phyloP scores from a whole-genome alignment of 1,284 basidiomycete species.

The Chiua sp. region DNA sequence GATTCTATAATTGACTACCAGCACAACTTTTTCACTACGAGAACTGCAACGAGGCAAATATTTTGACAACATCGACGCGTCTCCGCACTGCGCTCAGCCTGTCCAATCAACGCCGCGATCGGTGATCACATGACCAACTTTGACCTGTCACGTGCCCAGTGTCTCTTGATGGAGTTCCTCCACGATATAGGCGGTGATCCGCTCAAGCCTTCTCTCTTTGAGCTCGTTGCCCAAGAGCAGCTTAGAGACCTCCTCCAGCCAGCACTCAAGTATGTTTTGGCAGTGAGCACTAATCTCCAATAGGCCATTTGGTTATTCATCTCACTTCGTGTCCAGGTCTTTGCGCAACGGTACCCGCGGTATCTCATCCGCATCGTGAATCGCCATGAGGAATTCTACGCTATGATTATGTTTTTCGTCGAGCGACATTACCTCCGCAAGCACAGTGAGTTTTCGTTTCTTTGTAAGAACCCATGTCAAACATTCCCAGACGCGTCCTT shows the following conservation, averaged over 20 bases:
- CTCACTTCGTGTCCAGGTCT: conserved; percentile 63
- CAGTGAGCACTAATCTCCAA: conserved; percentile 54
- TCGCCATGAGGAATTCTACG: conserved; percentile 96
- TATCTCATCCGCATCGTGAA: conserved; percentile 94
- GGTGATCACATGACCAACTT: conserved; percentile 34
- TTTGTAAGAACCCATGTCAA: conserved; percentile 1
- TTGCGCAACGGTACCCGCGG: conserved; percentile 94
- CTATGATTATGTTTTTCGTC: conserved; percentile 85
- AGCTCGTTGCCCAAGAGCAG: conserved; percentile 96
- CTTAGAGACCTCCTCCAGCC: conserved; percentile 93
- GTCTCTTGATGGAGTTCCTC: conserved; percentile 75
- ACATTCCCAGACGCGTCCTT: conserved; percentile 77
- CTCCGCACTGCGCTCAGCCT: too few relatives aligned
- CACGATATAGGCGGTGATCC: conserved; percentile 74
- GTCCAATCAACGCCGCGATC: too few relatives aligned
- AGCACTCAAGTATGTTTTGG: conserved; percentile 93
- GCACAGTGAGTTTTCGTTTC: conserved; percentile 60
- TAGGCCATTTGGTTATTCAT: not conserved
- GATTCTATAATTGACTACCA: not conserved
- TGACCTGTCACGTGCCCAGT: conserved; percentile 29
- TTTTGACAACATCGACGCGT: too few relatives aligned
- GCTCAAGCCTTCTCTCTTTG: conserved; percentile 91
- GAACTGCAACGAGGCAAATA: conserved; percentile 5
- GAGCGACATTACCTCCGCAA: conserved; percentile 91
- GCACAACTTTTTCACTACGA: not conserved